These are phyloP conservation scores for Leccinum arenicola DNA, from an alignment of 768 basidiomycete species.

Conservation along the genomic window DNA sequence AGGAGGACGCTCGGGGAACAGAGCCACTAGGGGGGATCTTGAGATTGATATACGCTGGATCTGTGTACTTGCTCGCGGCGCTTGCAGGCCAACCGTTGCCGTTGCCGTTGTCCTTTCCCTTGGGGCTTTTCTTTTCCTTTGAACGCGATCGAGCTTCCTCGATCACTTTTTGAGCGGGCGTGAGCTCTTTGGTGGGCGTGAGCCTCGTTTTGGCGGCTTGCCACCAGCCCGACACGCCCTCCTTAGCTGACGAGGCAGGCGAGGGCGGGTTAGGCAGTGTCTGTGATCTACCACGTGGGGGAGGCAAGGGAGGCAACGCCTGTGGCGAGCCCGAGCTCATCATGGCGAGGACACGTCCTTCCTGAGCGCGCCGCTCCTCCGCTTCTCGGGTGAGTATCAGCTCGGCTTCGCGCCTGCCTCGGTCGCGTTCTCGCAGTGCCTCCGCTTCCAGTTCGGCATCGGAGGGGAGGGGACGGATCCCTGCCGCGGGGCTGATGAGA, in stretches of 20 bases:
- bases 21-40: constrained; percentile 49
- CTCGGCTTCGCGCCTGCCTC: constrained; percentile 75
- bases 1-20: constrained; percentile 46
- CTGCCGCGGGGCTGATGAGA: constrained; percentile 53
- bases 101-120: constrained; percentile 32
- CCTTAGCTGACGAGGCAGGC: constrained; percentile 63
- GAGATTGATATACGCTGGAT: constrained; percentile 57
- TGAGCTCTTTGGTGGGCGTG: constrained; percentile 80
- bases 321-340: constrained; percentile 41
- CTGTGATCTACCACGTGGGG: constrained; percentile 61
- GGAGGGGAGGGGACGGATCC: constrained; percentile 48
- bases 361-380: constrained; percentile 61
- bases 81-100: constrained; percentile 57
- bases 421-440: constrained; percentile 73
- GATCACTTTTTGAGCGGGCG: constrained; percentile 82
- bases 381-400: constrained; percentile 71
- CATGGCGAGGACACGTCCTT: constrained; percentile 78
- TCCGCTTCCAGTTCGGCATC: constrained; percentile 84
- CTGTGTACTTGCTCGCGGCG: constrained; percentile 48
- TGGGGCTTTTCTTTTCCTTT: constrained; percentile 45
- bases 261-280: constrained; percentile 57
- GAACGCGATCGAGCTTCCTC: constrained; percentile 68
- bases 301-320: constrained; percentile 57
- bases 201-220: constrained; percentile 67
- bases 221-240: constrained; percentile 64